phyloP scores from a whole-genome alignment of 1,139 yeast species.

The Chernovozyma aurita region DNA sequence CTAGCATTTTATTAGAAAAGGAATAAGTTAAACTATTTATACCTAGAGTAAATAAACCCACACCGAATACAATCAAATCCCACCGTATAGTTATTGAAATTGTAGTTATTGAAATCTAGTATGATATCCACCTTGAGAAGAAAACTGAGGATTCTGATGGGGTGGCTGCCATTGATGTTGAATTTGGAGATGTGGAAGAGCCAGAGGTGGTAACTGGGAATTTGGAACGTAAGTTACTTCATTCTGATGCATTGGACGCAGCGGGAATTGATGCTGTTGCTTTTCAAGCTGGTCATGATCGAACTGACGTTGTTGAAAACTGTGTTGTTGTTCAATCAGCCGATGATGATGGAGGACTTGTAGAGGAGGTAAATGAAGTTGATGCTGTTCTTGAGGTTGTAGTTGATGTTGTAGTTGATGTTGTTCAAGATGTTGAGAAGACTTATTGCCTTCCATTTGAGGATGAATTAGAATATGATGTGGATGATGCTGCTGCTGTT shows the following conservation, averaged over 20 bases:
- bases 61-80: no score
- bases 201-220: not conserved
- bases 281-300: constrained; percentile 1
- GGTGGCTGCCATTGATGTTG: constrained; percentile 1
- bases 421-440: constrained; percentile 8
- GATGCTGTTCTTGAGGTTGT: constrained; percentile 9
- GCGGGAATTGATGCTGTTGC: not conserved
- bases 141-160: constrained; percentile 1
- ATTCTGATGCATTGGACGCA: not conserved
- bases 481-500: constrained; percentile 8
- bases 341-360: constrained; percentile 4
- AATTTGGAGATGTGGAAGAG: not conserved
- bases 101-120: not conserved
- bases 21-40: constrained; percentile 19
- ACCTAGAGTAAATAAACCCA: no score
- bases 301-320: constrained; percentile 1
- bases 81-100: constrained; percentile 1
- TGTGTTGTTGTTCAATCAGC: constrained; percentile 6
- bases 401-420: constrained; percentile 10
- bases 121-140: not conserved
- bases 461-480: constrained; percentile 1
- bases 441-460: constrained; percentile 8
- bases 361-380: constrained; percentile 3
- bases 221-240: not conserved
- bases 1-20: constrained; percentile 70